Base-by-base conservation (phyloP, 83 land plant genomes). In the Picea abies region DNA sequence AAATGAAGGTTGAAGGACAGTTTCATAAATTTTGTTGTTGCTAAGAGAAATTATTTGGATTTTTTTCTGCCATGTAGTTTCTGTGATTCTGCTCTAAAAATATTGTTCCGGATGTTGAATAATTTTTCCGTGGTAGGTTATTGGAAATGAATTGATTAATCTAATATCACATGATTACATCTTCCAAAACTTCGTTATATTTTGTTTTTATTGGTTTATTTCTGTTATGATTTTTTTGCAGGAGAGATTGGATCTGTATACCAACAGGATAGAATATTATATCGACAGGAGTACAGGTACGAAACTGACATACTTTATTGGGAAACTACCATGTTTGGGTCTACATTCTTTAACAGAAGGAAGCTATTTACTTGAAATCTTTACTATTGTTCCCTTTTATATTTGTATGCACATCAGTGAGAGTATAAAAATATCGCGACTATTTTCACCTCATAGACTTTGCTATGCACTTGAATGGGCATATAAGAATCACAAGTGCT, bases 181-280 rank as follows among this genome's bases (percentile, higher is more conserved):
- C 4, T 20, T 44, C 52, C 14, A 10, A n/a, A 73, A 9, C 26
- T 73, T 52, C 9, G 77, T 73, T 82, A 19, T 6, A 32, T 58
- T 58, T 68, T 81, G 65, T 41, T 65, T 3, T 14, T 52, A 23
- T 37, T 82, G 44, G 41, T 25, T 22, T 75, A 73, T 1, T 60
- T 78, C 20, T 68, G 12, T 81, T 44, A 25, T 41, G n/a, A 29
- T 66, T 58, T n/a, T 23, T 84, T 67, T 82, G 32, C 81, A 93
- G 95, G 95, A 93, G 79, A 89, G 95, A 65, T 44, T 93, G 69
- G 85, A 85, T 52, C 69, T 89, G 82, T 91, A 89, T 44, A 81
- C 88, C 29, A 84, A 83, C 39, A 93, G 90, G 60, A 82, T 93
- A 58, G 83, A 86, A 73, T 72, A 83, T 58, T 76, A 63, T 64